Percentiles rank a stretch among this genome's conserved stretches.
Conservation (phyloP, 257 asterid genomes). For the Solanum okadae region DNA sequence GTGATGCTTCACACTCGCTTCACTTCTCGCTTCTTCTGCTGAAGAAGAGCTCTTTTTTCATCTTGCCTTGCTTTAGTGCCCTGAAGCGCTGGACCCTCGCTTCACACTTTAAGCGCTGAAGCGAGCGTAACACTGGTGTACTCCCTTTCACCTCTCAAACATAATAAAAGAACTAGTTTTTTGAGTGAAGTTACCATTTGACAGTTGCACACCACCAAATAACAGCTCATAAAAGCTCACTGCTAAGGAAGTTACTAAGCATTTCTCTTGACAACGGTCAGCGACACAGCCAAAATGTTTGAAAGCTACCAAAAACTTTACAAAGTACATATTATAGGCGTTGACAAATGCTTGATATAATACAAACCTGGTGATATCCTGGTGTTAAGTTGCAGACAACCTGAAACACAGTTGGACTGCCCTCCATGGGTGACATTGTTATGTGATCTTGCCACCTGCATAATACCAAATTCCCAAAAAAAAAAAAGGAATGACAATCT, state of each 20-base stretch:
- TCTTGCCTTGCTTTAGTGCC: not conserved
- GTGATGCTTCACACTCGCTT: not conserved
- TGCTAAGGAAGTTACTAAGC: not conserved
- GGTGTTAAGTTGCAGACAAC: slow-evolving; percentile 44
- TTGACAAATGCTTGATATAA: not conserved
- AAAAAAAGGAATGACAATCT: not conserved
- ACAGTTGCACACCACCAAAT: not conserved
- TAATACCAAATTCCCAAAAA: not conserved
- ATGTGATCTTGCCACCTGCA: slow-evolving; percentile 57
- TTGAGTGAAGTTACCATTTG: not conserved
- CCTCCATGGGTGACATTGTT: slow-evolving; percentile 64
- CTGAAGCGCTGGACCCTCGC: not conserved
- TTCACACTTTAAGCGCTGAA: not conserved
- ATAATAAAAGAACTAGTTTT: not conserved
- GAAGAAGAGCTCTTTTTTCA: not conserved
- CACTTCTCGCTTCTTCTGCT: not conserved
- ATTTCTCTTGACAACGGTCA: not conserved
- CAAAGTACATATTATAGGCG: not conserved
- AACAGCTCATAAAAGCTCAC: not conserved
- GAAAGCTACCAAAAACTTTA: not conserved
- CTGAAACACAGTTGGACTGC: slow-evolving; percentile 69
- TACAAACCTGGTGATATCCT: slow-evolving; percentile 62
- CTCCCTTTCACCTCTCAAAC: not conserved
- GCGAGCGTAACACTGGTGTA: not conserved
- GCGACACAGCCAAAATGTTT: not conserved